Base-by-base conservation (phyloP, 495 filamentous ascomycete species). In the Xylaria venustula region DNA sequence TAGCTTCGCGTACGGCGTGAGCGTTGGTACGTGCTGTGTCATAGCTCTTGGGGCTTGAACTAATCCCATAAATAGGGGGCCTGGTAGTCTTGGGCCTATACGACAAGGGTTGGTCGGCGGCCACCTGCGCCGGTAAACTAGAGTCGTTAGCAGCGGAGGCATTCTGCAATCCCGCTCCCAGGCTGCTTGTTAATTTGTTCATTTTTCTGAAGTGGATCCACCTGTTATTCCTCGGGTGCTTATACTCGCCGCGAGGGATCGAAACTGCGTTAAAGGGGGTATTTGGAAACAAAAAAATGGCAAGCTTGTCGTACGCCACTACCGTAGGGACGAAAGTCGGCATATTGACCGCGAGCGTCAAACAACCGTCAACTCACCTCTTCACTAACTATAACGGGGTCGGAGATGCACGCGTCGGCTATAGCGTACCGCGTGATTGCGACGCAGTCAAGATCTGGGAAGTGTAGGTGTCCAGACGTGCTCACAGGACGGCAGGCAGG, bases 361-460 rank as follows among this genome's bases (percentile, higher is more conserved):
- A 42, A 41, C 14, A 54, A 42, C 52, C 34, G 12, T 42, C 19
- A n/a, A 54, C n/a, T 2, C 40, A 23, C 40, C 52, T 54, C 34
- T 54, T 54, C 15, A 54, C 23, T 6, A 54, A 54, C 25, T 42
- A 54, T 12, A 55, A 55, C 22, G 20, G 37, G 53, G 42, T 45
- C 34, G 32, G 37, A 17, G 26, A 55, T 42, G 26, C 26, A 14
- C 37, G 37, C 44, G 53, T 45, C 28, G 26, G 26, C 26, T 55
- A 55, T 55, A 15, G 26, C 26, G 23, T 55, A 30, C 37, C 19
- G 20, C 37, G 20, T 12, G 37, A 44, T 40, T 44, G 26, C 37
- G 37, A 55, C 32, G 15, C 15, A 3, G 40, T 45, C 17, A 28
- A 55, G 26, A 55, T 34, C 11, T 54, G 20, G 23, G 34, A 54